Conservation (phyloP, 441 rosid genomes). For the Manihot esculenta region DNA sequence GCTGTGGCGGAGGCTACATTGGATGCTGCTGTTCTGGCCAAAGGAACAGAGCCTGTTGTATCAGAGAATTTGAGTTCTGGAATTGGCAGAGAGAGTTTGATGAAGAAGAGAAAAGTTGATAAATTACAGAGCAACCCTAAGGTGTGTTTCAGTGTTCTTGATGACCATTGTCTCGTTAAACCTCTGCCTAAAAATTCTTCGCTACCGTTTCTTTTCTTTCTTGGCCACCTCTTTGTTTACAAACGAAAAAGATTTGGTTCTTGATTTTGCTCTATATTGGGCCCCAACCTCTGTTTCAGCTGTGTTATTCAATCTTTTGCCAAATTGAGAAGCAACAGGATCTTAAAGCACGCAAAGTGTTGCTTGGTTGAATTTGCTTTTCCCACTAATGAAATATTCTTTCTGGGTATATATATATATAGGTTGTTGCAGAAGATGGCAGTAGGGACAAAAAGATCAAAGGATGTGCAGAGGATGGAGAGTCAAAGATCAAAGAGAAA, state of each 20-base stretch:
- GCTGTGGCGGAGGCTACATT: slow-evolving; percentile 26
- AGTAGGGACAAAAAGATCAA: slow-evolving; percentile 38
- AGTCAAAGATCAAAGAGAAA: slow-evolving; percentile 44
- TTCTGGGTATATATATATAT: slow-evolving; percentile 5
- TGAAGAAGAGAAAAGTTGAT: slow-evolving; percentile 57
- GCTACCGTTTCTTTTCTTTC: too few relatives aligned
- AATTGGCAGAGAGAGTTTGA: slow-evolving; percentile 40
- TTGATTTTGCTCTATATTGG: background rate
- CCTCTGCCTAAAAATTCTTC: too few relatives aligned
- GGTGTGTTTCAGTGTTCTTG: slow-evolving; percentile 22
- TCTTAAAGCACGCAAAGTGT: background rate
- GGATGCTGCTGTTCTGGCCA: slow-evolving; percentile 12
- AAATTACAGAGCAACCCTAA: slow-evolving; percentile 32
- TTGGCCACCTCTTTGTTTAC: too few relatives aligned
- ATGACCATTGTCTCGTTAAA: too few relatives aligned
- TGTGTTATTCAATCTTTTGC: background rate
- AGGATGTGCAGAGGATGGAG: slow-evolving; percentile 46
- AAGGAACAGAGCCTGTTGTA: slow-evolving; percentile 29
- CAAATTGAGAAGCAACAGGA: background rate
- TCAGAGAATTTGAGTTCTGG: slow-evolving; percentile 33
- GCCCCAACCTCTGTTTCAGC: background rate
- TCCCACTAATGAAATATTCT: slow-evolving; percentile 5
- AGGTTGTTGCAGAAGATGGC: slow-evolving; percentile 48
- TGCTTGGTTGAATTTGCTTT: slow-evolving; percentile 1
- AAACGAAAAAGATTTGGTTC: background rate